A percentile compares a stretch with the other conserved stretches of the same genome.
phyloP scores from a whole-genome alignment of 2,329 filamentous ascomycete species.

The Hymenotorrendiella dingleyae region DNA sequence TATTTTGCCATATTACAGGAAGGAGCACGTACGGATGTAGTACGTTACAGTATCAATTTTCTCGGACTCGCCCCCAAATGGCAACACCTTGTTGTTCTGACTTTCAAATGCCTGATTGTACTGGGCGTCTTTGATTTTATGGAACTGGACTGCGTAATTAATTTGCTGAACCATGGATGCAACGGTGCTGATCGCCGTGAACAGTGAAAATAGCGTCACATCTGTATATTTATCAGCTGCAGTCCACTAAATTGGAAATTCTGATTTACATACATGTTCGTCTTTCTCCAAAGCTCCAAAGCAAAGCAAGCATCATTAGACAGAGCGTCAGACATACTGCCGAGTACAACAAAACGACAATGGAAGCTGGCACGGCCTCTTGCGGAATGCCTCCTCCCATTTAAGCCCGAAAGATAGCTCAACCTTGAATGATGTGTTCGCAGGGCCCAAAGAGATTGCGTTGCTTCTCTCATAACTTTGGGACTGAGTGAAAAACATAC shows the following conservation, averaged over 20 bases:
- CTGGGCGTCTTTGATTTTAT: constrained; percentile 26
- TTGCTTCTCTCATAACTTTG: neutral
- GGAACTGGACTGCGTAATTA: constrained; percentile 24
- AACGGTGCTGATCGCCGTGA: constrained; percentile 25
- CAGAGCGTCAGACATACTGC: constrained; percentile 21
- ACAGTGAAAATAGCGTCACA: constrained; percentile 24
- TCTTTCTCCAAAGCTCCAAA: constrained; percentile 29
- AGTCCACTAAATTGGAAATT: neutral
- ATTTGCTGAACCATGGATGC: constrained; percentile 28
- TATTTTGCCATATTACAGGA: too few relatives aligned
- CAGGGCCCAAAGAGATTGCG: neutral
- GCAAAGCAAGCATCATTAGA: constrained; percentile 21
- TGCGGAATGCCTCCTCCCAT: constrained; percentile 20
- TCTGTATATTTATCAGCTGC: constrained; percentile 15
- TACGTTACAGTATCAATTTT: constrained; percentile 39
- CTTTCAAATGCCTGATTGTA: constrained; percentile 33
- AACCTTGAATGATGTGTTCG: neutral
- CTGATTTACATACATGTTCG: constrained; percentile 23
- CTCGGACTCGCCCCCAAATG: constrained; percentile 37
- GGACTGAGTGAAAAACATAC: neutral
- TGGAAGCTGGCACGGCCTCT: constrained; percentile 22
- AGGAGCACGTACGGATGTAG: constrained; percentile 38
- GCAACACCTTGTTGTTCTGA: constrained; percentile 36
- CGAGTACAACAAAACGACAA: constrained; percentile 28
- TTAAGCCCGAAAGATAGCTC: too few relatives aligned